Evolutionary conservation across 495 filamentous ascomycete genomes (phyloP).

Genomic region (Rusavskia elegans): DNA sequence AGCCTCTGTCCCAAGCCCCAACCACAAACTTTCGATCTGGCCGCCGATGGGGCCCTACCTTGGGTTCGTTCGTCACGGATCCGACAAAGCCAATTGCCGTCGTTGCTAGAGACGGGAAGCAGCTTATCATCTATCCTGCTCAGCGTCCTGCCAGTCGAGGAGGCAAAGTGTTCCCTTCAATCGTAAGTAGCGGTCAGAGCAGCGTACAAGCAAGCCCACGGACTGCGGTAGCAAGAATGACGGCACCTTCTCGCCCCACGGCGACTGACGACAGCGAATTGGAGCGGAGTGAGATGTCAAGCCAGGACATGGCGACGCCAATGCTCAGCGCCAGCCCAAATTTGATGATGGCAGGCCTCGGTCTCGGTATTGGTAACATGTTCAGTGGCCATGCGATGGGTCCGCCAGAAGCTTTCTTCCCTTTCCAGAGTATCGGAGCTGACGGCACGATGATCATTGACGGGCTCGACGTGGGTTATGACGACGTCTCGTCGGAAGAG

Average conservation of each 20-base stretch:
- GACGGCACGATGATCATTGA: constrained; percentile 29
- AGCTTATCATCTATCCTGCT: constrained; percentile 50
- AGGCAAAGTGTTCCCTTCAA: constrained; percentile 5
- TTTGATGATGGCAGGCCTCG: constrained; percentile 57
- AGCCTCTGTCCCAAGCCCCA: constrained; percentile 13
- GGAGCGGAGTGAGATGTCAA: constrained; percentile 30
- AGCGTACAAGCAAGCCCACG: constrained; percentile 39
- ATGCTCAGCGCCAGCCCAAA: constrained; percentile 54
- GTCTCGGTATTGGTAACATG: constrained; percentile 36
- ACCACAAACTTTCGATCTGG: constrained; percentile 22
- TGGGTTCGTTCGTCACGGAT: constrained; percentile 36
- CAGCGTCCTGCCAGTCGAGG: constrained; percentile 10
- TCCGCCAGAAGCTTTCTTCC: constrained; percentile 64
- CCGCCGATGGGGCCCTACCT: constrained; percentile 37
- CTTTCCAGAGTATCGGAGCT: constrained; percentile 41
- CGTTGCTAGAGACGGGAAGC: constrained; percentile 51
- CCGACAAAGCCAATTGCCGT: constrained; percentile 59
- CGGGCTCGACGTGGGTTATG: constrained; percentile 13
- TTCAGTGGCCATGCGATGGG: constrained; percentile 52
- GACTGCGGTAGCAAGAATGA: not conserved
- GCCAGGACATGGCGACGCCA: constrained; percentile 32
- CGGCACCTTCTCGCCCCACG: constrained; percentile 12
- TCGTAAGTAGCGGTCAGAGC: constrained; percentile 31
- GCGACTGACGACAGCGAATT: constrained; percentile 34
- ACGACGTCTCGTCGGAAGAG: constrained; percentile 31